Base-by-base conservation (phyloP, 176 grass and related monocot species). In the Canna indica region DNA sequence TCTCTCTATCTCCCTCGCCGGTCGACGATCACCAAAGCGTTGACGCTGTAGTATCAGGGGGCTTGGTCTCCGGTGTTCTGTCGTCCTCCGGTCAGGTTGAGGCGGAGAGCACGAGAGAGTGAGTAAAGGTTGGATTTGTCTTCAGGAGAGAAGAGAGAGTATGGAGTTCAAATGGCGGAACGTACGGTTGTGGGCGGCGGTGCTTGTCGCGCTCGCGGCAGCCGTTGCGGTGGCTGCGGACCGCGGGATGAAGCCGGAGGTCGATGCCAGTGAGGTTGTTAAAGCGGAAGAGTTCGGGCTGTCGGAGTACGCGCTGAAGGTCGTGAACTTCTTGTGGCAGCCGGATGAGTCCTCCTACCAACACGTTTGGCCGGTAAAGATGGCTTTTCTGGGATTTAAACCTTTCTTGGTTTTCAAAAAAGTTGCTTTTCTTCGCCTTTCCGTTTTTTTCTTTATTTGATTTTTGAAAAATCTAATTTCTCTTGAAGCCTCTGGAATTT, bases 311-410 rank as follows among this genome's bases (percentile, higher is more conserved):
- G 50, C 87, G 64, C 64, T 47, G 36, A 88, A 79, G 73, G 33
- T 96, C 5, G 77, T 47, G 42, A 81, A 78, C 73, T 77, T 91
- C 44, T 54, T 90, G 81, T 89, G 76, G 75, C 64, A 39, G 27
- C 33, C 64, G n/a, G 17, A 69, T 32, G 65, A 69, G 8, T 77
- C 75, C 17, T 68, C 64, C 24, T 69, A 77, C 65, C 64, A 77
- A 12, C 65, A 77, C 47, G 64, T 69, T 29, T 77, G 75, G 75
- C 75, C 75, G 65, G 75, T 77, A 67, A 69, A 27, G 20, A 35
- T 35, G 20, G 8, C 20, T 5, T 26, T 22, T 26, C 25, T 22
- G 50, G 20, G 12, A 3, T 12, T 66, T 36, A 24, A 39, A 1
- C 14, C 7, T 20, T 31, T 72, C 7, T 24, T 56, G 18, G 17